Base-by-base conservation (phyloP, 345 rosid species). In the Salix exigua region DNA sequence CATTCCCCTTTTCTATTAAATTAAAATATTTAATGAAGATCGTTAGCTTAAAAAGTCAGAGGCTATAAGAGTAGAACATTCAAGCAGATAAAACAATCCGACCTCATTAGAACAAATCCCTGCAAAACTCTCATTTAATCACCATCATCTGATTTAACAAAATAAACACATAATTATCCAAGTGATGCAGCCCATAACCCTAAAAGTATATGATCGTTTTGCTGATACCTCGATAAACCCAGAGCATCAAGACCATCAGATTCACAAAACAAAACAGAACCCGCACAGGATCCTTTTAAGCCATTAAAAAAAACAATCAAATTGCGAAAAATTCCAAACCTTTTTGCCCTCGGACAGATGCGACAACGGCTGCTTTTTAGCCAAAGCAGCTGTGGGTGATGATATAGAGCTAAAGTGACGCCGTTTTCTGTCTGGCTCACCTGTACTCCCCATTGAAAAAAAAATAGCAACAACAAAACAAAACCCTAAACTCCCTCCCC, bases 361-460 rank as follows among this genome's bases (percentile, higher is more conserved):
- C 68, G 85, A 82, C 55, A 87, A 88, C 38, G 92, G 94, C 73
- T 87, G 91, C 81, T 89, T 89, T 82, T 89, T 92, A 19, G 90
- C 85, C 30, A 86, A 83, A 37, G 92, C 89, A 76, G 89, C 88
- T 17, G 91, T 87, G 26, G 97, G 91, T 23, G 97, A 93, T 70
- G 98, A 92, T 74, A 91, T 71, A 23, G 97, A 86, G 89, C 84
- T 87, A 71, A 94, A 84, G 83, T 87, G 97, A 71, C 94, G 93
- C 87, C 90, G 84, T 82, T 92, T 94, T 71, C 97, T 88, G 83
- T 92, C 98, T 1, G 97, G 92, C 85, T 94, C 97, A 35, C 91
- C 98, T 12, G 93, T 87, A 84, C 97, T 94, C 88, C 91, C 97
- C 98, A 94, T 94, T 77, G 68, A 79, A 73, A 71, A 17, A 40